A percentile compares a stretch with the other conserved stretches of the same genome.
Evolutionary conservation across 805 yeast genomes (phyloP).

Genomic region (Jamesozyma jinghongensis): DNA sequence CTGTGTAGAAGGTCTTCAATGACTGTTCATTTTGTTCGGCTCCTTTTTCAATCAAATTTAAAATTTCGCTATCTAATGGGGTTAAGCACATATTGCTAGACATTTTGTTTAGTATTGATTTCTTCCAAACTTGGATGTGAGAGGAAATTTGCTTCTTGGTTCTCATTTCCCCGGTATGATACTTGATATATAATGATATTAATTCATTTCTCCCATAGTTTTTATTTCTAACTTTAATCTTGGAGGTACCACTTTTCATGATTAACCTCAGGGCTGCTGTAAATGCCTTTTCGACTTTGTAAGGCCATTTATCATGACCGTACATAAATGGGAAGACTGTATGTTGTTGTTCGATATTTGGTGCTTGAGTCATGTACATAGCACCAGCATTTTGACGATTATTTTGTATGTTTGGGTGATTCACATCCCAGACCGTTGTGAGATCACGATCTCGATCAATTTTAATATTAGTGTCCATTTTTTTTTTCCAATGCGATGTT

Average conservation of each 20-base stretch:
- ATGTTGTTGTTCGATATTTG: not conserved
- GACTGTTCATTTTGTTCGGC: slow-evolving; percentile 24
- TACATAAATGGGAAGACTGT: slow-evolving; percentile 7
- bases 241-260: slow-evolving; percentile 81
- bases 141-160: slow-evolving; percentile 89
- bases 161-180: slow-evolving; percentile 71
- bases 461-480: too few species aligned
- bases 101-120: slow-evolving; percentile 32
- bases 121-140: slow-evolving; percentile 94
- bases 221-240: slow-evolving; percentile 74
- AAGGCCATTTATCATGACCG: slow-evolving; percentile 59
- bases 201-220: slow-evolving; percentile 94
- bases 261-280: slow-evolving; percentile 74
- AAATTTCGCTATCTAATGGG: slow-evolving; percentile 21
- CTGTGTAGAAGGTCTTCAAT: slow-evolving; percentile 17
- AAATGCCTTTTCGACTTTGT: slow-evolving; percentile 82
- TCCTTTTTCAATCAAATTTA: slow-evolving; percentile 27
- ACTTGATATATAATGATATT: slow-evolving; percentile 72
- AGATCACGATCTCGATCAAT: not conserved
- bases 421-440: not conserved
- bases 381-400: not conserved
- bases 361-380: not conserved
- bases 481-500: too few species aligned
- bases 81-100: slow-evolving; percentile 18
- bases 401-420: not conserved